Conservation (phyloP, 768 basidiomycete genomes). For the Rhodosporidiobolus odoratus region DNA sequence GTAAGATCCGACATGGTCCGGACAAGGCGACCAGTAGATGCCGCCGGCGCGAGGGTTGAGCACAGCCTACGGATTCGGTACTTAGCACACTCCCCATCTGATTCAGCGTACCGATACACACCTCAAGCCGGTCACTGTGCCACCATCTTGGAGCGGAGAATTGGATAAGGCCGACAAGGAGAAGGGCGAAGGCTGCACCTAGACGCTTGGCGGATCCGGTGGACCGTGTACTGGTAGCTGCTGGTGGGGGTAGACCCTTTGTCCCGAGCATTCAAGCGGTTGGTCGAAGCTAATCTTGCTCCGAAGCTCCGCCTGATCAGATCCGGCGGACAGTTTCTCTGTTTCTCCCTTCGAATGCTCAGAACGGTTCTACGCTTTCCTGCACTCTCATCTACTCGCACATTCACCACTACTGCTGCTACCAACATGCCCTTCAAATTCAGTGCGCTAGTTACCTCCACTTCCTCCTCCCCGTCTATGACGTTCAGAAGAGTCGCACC, state of each 20-base stretch:
- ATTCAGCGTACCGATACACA: too few species aligned
- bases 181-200: neutral
- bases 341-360: neutral
- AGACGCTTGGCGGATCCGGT: neutral
- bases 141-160: neutral
- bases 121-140: too few species aligned
- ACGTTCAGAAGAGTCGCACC: neutral
- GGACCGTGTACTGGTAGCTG: neutral
- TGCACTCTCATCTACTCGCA: neutral
- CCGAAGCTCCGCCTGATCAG: too few species aligned
- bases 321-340: too few species aligned
- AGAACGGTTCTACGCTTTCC: neutral
- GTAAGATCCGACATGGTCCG: conserved; percentile 12
- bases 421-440: conserved; percentile 14
- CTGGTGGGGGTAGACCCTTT: neutral
- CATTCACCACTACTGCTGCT: neutral
- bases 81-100: too few species aligned
- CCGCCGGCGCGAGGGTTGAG: neutral
- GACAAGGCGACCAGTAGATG: conserved; percentile 32
- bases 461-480: neutral
- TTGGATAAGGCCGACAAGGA: neutral
- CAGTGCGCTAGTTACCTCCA: conserved; percentile 1
- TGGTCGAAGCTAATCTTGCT: neutral
- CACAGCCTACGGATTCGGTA: neutral
- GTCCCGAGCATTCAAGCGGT: conserved; percentile 1